phyloP scores from a whole-genome alignment of 441 rosid species.

The Gossypium davidsonii region DNA sequence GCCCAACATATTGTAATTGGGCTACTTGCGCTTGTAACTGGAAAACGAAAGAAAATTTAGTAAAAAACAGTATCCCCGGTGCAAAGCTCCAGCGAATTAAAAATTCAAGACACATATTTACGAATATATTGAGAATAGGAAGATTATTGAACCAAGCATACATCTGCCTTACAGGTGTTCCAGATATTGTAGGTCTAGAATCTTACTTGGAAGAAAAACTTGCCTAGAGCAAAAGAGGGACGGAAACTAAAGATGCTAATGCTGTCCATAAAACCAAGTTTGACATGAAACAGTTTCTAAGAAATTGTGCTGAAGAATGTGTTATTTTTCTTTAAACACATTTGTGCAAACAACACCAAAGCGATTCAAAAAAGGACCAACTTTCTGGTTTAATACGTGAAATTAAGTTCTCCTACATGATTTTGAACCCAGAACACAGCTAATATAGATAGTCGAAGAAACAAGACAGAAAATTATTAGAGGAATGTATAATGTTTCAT shows the following conservation, averaged over 20 bases:
- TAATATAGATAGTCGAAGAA: conserved; percentile 3
- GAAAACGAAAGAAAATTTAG: not conserved
- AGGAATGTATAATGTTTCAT: conserved; percentile 20
- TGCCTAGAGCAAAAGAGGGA: not conserved
- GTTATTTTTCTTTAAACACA: not conserved
- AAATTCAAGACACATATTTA: not conserved
- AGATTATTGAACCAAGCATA: not conserved
- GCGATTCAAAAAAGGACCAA: not conserved
- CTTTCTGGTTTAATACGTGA: not conserved
- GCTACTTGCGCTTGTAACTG: conserved; percentile 48
- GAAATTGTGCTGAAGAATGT: not conserved
- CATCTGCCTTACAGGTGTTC: not conserved
- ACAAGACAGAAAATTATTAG: conserved; percentile 15
- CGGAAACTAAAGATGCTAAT: conserved; percentile 5
- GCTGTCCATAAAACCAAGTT: not conserved
- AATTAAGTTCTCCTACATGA: conserved; percentile 20
- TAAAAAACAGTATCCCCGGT: not conserved
- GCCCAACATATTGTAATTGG: not conserved
- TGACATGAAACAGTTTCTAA: not conserved
- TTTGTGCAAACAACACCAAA: not conserved
- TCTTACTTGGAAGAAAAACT: not conserved
- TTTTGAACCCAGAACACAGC: conserved; percentile 18
- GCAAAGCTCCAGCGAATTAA: not conserved
- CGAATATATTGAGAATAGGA: not conserved
- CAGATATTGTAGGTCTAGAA: not conserved